Conservation (phyloP, 495 filamentous ascomycete genomes). For the Trichoderma reesei region DNA sequence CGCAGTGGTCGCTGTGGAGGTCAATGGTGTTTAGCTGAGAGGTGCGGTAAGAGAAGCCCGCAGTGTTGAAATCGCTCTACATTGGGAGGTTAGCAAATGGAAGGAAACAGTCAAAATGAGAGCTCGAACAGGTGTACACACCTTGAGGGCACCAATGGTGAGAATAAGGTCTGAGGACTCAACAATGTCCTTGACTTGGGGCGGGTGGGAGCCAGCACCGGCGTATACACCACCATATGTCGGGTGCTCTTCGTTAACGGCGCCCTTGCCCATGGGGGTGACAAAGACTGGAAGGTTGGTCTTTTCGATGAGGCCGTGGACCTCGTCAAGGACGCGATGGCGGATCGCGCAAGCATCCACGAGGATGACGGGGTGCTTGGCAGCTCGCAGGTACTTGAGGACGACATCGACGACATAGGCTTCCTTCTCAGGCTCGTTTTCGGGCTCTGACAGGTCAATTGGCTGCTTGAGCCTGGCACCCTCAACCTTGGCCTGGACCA, state of each 20-base stretch:
- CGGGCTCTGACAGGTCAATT: conserved; percentile 54
- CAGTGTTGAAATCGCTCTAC: conserved; percentile 77
- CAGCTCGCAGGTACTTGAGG: conserved; percentile 62
- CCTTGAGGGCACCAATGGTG: conserved; percentile 64
- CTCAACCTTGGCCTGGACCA: conserved; percentile 71
- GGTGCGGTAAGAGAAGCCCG: conserved; percentile 78
- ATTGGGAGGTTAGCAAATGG: conserved; percentile 17
- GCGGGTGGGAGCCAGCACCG: conserved; percentile 58
- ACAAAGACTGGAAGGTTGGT: conserved; percentile 76
- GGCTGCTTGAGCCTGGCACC: conserved; percentile 54
- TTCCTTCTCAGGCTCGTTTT: conserved; percentile 64
- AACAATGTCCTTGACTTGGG: conserved; percentile 60
- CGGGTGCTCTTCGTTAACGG: conserved; percentile 64
- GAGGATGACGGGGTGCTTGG: conserved; percentile 70
- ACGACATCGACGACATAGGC: conserved; percentile 77
- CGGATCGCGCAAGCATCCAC: conserved; percentile 89
- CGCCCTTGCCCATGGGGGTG: conserved; percentile 87
- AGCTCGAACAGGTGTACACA: neutral
- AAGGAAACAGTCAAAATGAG: neutral
- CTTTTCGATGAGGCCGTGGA: conserved; percentile 65
- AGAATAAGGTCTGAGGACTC: conserved; percentile 78
- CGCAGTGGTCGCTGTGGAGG: conserved; percentile 69
- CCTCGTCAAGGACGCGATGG: conserved; percentile 64
- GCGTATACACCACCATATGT: conserved; percentile 84
- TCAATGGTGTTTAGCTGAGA: conserved; percentile 79